Conservation (phyloP, 2,329 filamentous ascomycete species). For the Colletotrichum abscissum region DNA sequence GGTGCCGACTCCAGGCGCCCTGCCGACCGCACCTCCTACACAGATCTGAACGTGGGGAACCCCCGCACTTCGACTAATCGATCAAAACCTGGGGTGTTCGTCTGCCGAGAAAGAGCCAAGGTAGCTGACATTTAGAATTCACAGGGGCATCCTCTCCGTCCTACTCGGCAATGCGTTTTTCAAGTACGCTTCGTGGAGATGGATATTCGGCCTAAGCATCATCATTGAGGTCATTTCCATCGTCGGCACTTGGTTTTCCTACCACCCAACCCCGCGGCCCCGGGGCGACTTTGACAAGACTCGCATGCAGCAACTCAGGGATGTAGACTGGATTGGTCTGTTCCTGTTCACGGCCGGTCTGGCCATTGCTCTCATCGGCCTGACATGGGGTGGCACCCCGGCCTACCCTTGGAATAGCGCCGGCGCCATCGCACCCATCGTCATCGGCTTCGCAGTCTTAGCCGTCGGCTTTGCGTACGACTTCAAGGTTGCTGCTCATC, state of each 20-base stretch:
- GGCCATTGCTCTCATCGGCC: conserved; percentile 38
- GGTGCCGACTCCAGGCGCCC: conserved; percentile 2
- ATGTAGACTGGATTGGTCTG: conserved; percentile 45
- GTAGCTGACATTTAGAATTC: conserved; percentile 30
- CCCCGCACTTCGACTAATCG: conserved; percentile 11
- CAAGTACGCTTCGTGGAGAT: conserved; percentile 44
- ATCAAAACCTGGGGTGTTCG: background rate
- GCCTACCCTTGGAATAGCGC: conserved; percentile 34
- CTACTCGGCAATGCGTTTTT: conserved; percentile 42
- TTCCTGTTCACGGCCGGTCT: conserved; percentile 38
- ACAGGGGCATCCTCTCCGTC: conserved; percentile 41
- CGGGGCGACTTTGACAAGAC: conserved; percentile 44
- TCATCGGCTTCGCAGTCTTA: conserved; percentile 37
- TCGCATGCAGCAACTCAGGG: conserved; percentile 43
- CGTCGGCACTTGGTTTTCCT: conserved; percentile 41
- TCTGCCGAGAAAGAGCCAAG: background rate
- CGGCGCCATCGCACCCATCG: conserved; percentile 35
- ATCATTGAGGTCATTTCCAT: conserved; percentile 41
- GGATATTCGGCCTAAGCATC: conserved; percentile 42
- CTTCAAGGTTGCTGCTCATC: conserved; percentile 38
- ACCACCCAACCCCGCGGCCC: conserved; percentile 41
- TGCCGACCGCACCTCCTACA: conserved; percentile 18
- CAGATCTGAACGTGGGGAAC: background rate
- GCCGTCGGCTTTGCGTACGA: conserved; percentile 38
- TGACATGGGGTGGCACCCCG: conserved; percentile 37